phyloP scores from a whole-genome alignment of 192 early-diverging fungal species.

The Coemansia sp. region DNA sequence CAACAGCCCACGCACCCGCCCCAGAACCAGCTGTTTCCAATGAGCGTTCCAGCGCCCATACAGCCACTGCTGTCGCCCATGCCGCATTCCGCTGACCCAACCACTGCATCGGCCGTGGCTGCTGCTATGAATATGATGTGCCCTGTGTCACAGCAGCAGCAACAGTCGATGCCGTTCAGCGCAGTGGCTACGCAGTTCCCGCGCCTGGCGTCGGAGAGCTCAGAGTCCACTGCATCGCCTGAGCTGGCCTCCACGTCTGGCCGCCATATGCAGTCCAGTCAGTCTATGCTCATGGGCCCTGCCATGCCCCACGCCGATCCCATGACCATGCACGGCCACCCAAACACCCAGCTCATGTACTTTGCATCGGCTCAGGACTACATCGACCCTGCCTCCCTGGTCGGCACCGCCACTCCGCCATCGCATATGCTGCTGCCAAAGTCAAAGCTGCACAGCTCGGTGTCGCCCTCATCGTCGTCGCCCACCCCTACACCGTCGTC shows the following conservation, averaged over 20 bases:
- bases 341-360: slow-evolving; percentile 14
- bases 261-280: slow-evolving; percentile 4
- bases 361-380: slow-evolving; percentile 21
- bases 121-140: slow-evolving; percentile 16
- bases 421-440: slow-evolving; percentile 26
- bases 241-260: slow-evolving; percentile 28
- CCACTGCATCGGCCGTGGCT: slow-evolving; percentile 15
- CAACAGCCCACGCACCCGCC: slow-evolving; percentile 14
- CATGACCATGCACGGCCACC: not conserved
- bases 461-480: slow-evolving; percentile 31
- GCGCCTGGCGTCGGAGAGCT: slow-evolving; percentile 35
- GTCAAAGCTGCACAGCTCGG: slow-evolving; percentile 26
- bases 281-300: slow-evolving; percentile 2
- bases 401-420: slow-evolving; percentile 21
- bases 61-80: slow-evolving; percentile 14
- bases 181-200: slow-evolving; percentile 25
- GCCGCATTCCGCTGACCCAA: slow-evolving; percentile 7
- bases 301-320: not conserved
- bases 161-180: not conserved
- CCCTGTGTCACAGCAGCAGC: slow-evolving; percentile 6
- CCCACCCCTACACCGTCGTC: slow-evolving; percentile 45
- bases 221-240: slow-evolving; percentile 48
- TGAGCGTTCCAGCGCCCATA: slow-evolving; percentile 4
- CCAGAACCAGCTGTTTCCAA: slow-evolving; percentile 16
- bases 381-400: slow-evolving; percentile 31